Conservation (phyloP, 345 rosid genomes). For the Kernera saxatilis region DNA sequence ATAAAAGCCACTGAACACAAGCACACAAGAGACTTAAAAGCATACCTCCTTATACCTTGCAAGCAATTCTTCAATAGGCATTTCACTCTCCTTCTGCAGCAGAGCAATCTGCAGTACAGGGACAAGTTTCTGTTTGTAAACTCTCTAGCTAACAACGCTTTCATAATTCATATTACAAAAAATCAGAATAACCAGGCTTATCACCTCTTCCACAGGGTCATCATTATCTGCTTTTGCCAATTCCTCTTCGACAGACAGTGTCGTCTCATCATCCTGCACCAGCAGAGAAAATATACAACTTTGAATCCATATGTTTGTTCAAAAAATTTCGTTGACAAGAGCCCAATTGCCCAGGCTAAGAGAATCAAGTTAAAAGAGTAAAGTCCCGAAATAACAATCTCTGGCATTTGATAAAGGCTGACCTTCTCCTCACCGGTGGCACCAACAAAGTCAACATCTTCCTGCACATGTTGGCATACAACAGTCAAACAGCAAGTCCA, state of each 20-base stretch:
- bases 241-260: slow-evolving; percentile 83
- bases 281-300: slow-evolving; percentile 9
- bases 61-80: slow-evolving; percentile 80
- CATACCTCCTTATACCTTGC: slow-evolving; percentile 96
- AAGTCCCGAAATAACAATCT: neutral
- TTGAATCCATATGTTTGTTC: neutral
- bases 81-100: slow-evolving; percentile 89
- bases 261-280: slow-evolving; percentile 89
- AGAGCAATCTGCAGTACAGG: slow-evolving; percentile 60
- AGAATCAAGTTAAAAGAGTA: neutral
- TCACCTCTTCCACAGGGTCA: slow-evolving; percentile 73
- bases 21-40: slow-evolving; percentile 28
- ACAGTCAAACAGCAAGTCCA: slow-evolving; percentile 13
- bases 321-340: neutral
- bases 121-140: slow-evolving; percentile 12
- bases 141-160: slow-evolving; percentile 10
- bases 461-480: slow-evolving; percentile 51
- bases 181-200: slow-evolving; percentile 9
- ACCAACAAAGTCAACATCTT: slow-evolving; percentile 80
- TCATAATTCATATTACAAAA: neutral
- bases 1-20: slow-evolving; percentile 3
- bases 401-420: slow-evolving; percentile 24
- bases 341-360: neutral
- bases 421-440: slow-evolving; percentile 82
- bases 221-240: slow-evolving; percentile 65